Evolutionary conservation across 1,284 basidiomycete species (phyloP).

Genomic region (Ustilago trichophora): DNA sequence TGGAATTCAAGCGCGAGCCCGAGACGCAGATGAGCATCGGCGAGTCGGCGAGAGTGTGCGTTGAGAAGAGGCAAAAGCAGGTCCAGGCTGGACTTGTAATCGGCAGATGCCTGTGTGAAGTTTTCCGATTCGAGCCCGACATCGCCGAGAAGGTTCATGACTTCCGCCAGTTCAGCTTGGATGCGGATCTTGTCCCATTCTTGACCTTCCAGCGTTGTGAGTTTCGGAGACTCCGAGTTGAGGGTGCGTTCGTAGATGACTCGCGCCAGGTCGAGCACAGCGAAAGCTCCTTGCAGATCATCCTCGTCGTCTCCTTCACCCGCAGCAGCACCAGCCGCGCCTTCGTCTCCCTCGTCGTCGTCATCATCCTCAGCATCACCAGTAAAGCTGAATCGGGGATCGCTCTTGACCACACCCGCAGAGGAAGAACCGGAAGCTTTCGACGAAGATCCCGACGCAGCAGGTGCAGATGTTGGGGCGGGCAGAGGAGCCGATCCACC

Average conservation of each 20-base stretch:
- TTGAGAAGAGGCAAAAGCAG: constrained; percentile 51
- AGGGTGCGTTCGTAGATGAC: constrained; percentile 59
- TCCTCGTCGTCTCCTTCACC: constrained; percentile 58
- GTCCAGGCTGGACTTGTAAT: constrained; percentile 54
- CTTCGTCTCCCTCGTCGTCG: constrained; percentile 50
- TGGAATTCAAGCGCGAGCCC: constrained; percentile 65
- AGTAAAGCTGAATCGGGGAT: constrained; percentile 57
- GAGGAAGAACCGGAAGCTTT: constrained; percentile 21
- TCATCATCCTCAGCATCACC: constrained; percentile 58
- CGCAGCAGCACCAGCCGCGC: constrained; percentile 14
- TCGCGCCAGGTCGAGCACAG: constrained; percentile 59
- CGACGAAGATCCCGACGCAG: constrained; percentile 10
- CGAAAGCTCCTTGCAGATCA: constrained; percentile 60
- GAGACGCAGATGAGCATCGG: constrained; percentile 62
- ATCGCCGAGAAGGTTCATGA: constrained; percentile 64
- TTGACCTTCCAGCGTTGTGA: constrained; percentile 53
- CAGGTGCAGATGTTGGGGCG: constrained; percentile 11
- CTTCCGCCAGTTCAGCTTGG: constrained; percentile 59
- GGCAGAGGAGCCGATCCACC: constrained; percentile 43
- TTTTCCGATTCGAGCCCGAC: constrained; percentile 65
- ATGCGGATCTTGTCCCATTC: constrained; percentile 39
- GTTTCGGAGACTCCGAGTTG: constrained; percentile 7
- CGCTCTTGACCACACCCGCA: constrained; percentile 21
- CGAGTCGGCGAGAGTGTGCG: constrained; percentile 59
- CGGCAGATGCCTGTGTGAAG: constrained; percentile 62